These are phyloP conservation scores for Nadsonia fulvescens DNA, from an alignment of 805 yeast genomes.

Conservation along the genomic window DNA sequence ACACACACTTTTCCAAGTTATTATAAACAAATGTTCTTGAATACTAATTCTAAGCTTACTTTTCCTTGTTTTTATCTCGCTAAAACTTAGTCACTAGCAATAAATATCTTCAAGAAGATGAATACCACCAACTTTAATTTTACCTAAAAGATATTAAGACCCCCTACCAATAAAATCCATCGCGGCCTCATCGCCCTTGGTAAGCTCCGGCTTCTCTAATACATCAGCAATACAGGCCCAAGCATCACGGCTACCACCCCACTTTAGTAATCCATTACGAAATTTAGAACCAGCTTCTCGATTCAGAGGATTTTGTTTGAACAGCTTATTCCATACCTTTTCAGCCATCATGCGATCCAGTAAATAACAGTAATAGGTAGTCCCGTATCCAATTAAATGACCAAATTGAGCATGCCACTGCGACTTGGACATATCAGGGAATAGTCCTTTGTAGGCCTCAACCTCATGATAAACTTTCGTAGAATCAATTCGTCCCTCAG, in stretches of 20 bases:
- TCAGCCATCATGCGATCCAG: constrained; percentile 87
- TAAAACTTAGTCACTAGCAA: too few species aligned
- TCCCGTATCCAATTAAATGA: constrained; percentile 83
- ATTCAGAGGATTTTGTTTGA: constrained; percentile 50
- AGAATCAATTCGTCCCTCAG: constrained; percentile 31
- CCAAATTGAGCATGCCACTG: constrained; percentile 93
- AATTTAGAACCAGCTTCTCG: constrained; percentile 61
- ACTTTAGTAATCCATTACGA: constrained; percentile 48
- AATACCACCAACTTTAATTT: too few species aligned
- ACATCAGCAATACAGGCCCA: constrained; percentile 75
- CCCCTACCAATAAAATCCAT: constrained; percentile 22
- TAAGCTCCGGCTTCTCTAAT: constrained; percentile 41
- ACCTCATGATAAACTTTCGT: constrained; percentile 46
- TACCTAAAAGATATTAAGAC: too few species aligned
- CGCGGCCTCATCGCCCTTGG: constrained; percentile 51
- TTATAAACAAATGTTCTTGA: too few species aligned
- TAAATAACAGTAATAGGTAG: constrained; percentile 81
- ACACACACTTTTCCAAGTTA: too few species aligned
- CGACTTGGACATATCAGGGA: constrained; percentile 43
- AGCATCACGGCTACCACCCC: constrained; percentile 92
- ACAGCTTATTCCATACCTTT: constrained; percentile 61
- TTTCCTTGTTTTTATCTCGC: too few species aligned
- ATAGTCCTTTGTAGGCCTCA: constrained; percentile 40
- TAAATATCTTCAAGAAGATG: too few species aligned
- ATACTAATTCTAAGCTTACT: too few species aligned